Evolutionary conservation across 2,329 filamentous ascomycete genomes (phyloP), one percentile per base, ranked within the genome.

Genomic region (Nothophaeocryptopus gaeumannii): DNA sequence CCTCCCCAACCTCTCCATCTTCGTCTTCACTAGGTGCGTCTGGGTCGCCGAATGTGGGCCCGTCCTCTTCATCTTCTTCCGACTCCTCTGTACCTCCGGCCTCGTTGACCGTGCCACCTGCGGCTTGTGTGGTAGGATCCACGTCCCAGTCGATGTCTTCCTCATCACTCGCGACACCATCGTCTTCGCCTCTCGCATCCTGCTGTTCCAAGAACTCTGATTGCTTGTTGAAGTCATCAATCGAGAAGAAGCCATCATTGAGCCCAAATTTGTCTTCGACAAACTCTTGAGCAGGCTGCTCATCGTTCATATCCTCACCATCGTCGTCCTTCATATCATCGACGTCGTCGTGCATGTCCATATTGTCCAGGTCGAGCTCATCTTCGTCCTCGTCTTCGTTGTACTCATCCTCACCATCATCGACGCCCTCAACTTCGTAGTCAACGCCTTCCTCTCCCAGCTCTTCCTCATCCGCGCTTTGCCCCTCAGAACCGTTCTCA

Each of bases 211-310:
- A 83, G 66, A 86, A 86, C 63, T 95, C 89, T 2, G 90, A 89
- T 66, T 95, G 88, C 67, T 86, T 89, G 76, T 99, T 99, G 79
- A 99, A 99, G 52, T 95, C 84, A 63, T 97, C 91, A 62, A 99
- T 92, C 12, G 89, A 95, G 73, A 99, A 99, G 74, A 99, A 99
- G 5, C 90, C 92, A 65, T 99, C 93, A 64, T 99, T 97, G 30
- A 99, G 81, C 5, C 90, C 89, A 64, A 93, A 79, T 3, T 84
- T 83, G 63, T 97, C 90, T 60, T 84, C 77, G 8, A 83, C 73
- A 52, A 85, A 85, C 34, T 80, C 79, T 41, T 79, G 78, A 1
- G 72, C 69, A 4, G 74, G 68, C 38, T 76, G 72, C 14, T 78
- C 77, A 3, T 77, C 41, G 14, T 31, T 10, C 9, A 71, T 71